Evolutionary conservation across 805 yeast species (phyloP).

Genomic region (Suhomyces sp.): DNA sequence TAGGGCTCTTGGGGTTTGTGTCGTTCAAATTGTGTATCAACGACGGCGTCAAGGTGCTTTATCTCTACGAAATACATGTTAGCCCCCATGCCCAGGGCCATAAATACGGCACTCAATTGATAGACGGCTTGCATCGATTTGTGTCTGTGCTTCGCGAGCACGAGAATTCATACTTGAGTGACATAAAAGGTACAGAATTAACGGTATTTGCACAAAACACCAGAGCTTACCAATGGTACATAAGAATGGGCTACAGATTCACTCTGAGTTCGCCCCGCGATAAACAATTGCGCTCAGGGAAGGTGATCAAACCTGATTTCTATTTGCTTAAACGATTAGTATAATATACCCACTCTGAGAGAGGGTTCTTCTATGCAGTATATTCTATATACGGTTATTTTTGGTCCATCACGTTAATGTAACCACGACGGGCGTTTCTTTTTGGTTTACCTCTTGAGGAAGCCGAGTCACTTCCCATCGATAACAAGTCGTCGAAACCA

Average conservation of each 20-base stretch:
- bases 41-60: constrained; percentile 37
- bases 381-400: background rate
- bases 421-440: constrained; percentile 40
- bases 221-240: constrained; percentile 45
- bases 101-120: constrained; percentile 39
- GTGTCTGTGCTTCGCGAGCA: constrained; percentile 11
- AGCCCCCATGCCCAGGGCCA: constrained; percentile 28
- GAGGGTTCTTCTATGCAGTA: no score
- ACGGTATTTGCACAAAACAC: constrained; percentile 52
- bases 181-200: constrained; percentile 33
- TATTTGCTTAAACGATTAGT: constrained; percentile 26
- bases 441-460: constrained; percentile 22
- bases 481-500: constrained; percentile 39
- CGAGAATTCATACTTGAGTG: background rate
- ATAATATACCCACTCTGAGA: background rate
- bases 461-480: constrained; percentile 26
- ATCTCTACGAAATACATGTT: constrained; percentile 59
- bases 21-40: constrained; percentile 47
- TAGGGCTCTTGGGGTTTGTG: constrained; percentile 38
- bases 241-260: constrained; percentile 33
- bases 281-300: constrained; percentile 38
- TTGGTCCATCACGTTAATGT: constrained; percentile 60
- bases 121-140: constrained; percentile 33
- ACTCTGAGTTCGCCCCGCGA: constrained; percentile 47
- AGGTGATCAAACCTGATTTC: constrained; percentile 40